Evolutionary conservation across 2,329 filamentous ascomycete species (phyloP).

Genomic region (Penicillium sp.): DNA sequence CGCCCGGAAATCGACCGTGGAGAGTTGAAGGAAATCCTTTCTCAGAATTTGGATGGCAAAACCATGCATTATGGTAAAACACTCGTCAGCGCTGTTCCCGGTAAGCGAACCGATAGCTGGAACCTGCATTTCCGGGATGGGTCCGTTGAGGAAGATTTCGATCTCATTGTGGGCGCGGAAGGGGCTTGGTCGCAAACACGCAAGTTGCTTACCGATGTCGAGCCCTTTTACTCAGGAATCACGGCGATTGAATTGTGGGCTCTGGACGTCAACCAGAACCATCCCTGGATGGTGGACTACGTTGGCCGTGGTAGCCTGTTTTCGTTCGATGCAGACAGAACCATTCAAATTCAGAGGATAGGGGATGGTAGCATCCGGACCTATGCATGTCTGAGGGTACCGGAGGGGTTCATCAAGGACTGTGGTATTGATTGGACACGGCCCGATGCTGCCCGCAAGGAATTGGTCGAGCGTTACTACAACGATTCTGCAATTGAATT

Average conservation of each 20-base stretch:
- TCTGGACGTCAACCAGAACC: background rate
- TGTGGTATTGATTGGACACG: slow-evolving; percentile 45
- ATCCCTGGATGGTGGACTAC: background rate
- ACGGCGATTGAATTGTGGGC: slow-evolving; percentile 4
- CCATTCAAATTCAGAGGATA: slow-evolving; percentile 42
- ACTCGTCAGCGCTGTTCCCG: background rate
- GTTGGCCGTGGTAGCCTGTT: slow-evolving; percentile 5
- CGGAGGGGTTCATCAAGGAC: slow-evolving; percentile 36
- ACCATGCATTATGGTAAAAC: background rate
- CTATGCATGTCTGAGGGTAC: slow-evolving; percentile 33
- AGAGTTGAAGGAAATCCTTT: background rate
- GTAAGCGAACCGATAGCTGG: background rate
- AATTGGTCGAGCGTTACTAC: slow-evolving; percentile 36
- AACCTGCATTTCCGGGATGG: background rate
- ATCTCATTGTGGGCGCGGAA: slow-evolving; percentile 5
- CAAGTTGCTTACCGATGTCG: background rate
- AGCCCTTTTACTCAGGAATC: slow-evolving; percentile 4
- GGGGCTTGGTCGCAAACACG: slow-evolving; percentile 4
- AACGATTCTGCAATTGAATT: slow-evolving; percentile 44
- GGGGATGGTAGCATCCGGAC: slow-evolving; percentile 49
- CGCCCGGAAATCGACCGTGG: slow-evolving; percentile 4
- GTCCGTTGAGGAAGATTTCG: background rate
- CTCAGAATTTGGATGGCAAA: background rate
- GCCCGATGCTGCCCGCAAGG: slow-evolving; percentile 35
- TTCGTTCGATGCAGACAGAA: background rate